Base-by-base conservation (phyloP, 805 yeast species). In the Metschnikowia dekortorum region DNA sequence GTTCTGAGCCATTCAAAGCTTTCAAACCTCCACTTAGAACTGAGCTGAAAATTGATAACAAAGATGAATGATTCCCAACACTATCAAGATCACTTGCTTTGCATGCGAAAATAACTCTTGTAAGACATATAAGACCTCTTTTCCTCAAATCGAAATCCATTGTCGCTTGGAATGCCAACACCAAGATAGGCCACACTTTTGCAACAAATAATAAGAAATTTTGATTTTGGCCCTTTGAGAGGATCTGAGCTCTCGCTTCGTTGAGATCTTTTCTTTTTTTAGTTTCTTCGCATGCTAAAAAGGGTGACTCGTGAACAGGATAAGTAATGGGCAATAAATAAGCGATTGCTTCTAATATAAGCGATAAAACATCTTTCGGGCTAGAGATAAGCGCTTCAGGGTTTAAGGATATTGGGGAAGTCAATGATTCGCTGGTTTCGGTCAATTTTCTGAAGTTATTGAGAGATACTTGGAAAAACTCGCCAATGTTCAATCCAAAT, bases 341-440 rank as follows among this genome's bases (percentile, higher is more conserved):
- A 2, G 81, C 77, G 6, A 86, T 67, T 44, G 89, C 69, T 38
- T 78, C 75, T 16, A 88, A 66, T 16, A 84, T 71, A 11, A 80
- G 71, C 1, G 78, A 56, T 16, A 86, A 64, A 30, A 87, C 62
- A n/a, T 83, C 85, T 56, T 83, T 85, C 0, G 92, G 90, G 2
- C 83, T 79, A 48, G 84, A 80, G 82, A 88, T 84, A 37, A 89
- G 65, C 0, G 88, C 80, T 59, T 87, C 96, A 42, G 85, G 79
- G 5, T 89, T 71, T 1, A 81, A 62, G 18, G 22, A 18, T 11
- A 29, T 37, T 37, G 48, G 22, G 44, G 46, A 7, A 29, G 48
- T 29, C 11, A 14, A 11, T 4, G 30, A 43, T 36, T 14, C 43
- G 2, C 4, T 16, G 2, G 8, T 32, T 4, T 47, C 55, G 13